phyloP scores from a whole-genome alignment of 2,329 filamentous ascomycete species.

The Thermothelomyces thermophilus region DNA sequence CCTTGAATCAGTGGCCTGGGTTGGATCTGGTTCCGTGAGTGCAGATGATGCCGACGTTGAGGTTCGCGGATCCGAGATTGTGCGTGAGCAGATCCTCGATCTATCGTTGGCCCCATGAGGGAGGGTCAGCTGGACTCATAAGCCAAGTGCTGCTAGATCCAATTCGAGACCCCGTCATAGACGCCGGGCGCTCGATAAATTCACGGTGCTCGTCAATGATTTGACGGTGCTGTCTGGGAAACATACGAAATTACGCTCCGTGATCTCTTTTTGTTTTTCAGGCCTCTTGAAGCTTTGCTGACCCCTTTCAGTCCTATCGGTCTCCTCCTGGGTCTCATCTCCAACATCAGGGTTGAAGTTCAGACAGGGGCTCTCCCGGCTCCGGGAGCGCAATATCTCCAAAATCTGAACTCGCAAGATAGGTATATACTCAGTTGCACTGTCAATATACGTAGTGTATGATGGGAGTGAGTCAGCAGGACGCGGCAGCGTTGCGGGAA shows the following conservation, averaged over 20 bases:
- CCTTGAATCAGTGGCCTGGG: background rate
- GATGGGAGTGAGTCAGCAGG: background rate
- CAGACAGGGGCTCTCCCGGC: too few species aligned
- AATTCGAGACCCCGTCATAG: conserved; percentile 2
- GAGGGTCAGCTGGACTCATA: conserved; percentile 11
- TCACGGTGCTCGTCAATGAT: background rate
- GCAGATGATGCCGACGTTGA: background rate
- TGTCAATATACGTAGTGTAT: too few species aligned
- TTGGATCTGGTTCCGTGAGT: background rate
- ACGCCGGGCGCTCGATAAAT: background rate
- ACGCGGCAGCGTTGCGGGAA: conserved; percentile 6
- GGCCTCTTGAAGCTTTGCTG: too few species aligned
- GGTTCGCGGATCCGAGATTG: too few species aligned
- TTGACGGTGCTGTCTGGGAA: background rate
- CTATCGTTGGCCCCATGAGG: background rate
- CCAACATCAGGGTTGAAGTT: too few species aligned
- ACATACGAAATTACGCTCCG: background rate
- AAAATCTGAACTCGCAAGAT: too few species aligned
- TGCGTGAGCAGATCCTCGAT: too few species aligned
- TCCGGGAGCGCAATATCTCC: too few species aligned
- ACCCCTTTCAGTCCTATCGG: too few species aligned
- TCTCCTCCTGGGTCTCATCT: too few species aligned
- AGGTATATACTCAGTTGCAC: too few species aligned
- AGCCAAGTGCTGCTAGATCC: background rate
- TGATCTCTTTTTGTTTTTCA: too few species aligned